phyloP scores from a whole-genome alignment of 2,329 filamentous ascomycete species.

The Ascochyta fabae region DNA sequence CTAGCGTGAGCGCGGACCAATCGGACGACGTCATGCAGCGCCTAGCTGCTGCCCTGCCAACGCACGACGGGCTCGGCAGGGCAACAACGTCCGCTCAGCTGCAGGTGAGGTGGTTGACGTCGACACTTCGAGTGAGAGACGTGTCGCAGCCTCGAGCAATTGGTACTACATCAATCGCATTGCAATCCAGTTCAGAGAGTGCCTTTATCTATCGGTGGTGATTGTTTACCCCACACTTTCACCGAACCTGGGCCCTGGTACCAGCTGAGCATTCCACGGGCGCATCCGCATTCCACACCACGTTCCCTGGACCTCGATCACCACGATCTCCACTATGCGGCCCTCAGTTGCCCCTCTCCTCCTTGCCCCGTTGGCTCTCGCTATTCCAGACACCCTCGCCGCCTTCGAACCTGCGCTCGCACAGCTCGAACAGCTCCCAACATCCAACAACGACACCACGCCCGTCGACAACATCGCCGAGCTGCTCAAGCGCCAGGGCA shows the following conservation, averaged over 20 bases:
- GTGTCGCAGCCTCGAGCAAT: constrained; percentile 8
- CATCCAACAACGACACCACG: constrained; percentile 34
- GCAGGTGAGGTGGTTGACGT: constrained; percentile 12
- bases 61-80: constrained; percentile 11
- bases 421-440: constrained; percentile 21
- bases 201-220: background rate
- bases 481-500: constrained; percentile 47
- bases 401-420: constrained; percentile 42
- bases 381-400: constrained; percentile 36
- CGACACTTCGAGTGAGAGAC: constrained; percentile 10
- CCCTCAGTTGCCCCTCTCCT: constrained; percentile 32
- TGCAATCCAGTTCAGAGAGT: background rate
- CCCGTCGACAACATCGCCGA: constrained; percentile 29
- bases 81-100: constrained; percentile 11
- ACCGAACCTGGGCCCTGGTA: constrained; percentile 1
- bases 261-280: constrained; percentile 19
- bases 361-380: constrained; percentile 37
- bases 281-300: constrained; percentile 27
- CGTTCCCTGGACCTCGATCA: constrained; percentile 1
- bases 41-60: constrained; percentile 12
- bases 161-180: constrained; percentile 8
- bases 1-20: constrained; percentile 7
- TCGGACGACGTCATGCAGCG: constrained; percentile 17
- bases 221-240: constrained; percentile 18
- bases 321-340: constrained; percentile 35